Conservation (phyloP, 1,139 yeast genomes). For the Schwanniomyces etchellsii region DNA sequence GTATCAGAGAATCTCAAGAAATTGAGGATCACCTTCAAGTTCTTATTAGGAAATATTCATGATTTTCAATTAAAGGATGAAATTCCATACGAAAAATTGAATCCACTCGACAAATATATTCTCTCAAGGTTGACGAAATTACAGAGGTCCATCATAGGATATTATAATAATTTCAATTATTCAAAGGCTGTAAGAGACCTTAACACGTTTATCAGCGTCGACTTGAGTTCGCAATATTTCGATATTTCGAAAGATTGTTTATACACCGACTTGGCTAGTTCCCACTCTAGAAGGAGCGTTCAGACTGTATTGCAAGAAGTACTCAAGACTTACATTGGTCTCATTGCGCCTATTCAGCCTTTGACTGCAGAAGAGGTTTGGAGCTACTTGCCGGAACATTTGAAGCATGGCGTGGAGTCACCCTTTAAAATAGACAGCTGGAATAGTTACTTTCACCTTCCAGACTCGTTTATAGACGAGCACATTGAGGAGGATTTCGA, state of each 20-base stretch:
- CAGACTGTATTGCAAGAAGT: slow-evolving; percentile 68
- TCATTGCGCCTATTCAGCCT: slow-evolving; percentile 81
- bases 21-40: slow-evolving; percentile 74
- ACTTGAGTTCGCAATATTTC: slow-evolving; percentile 78
- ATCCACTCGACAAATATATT: slow-evolving; percentile 60
- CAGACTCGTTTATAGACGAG: slow-evolving; percentile 17
- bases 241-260: slow-evolving; percentile 81
- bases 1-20: slow-evolving; percentile 80
- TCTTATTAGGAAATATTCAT: slow-evolving; percentile 69
- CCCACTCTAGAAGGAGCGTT: slow-evolving; percentile 54
- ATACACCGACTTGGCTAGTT: slow-evolving; percentile 56
- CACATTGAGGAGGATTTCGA: slow-evolving; percentile 35
- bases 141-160: slow-evolving; percentile 31
- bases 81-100: slow-evolving; percentile 32
- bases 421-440: slow-evolving; percentile 50
- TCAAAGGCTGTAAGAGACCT: slow-evolving; percentile 59
- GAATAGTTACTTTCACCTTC: slow-evolving; percentile 24
- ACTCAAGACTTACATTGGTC: slow-evolving; percentile 54
- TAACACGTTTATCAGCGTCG: slow-evolving; percentile 68
- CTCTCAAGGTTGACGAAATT: slow-evolving; percentile 52
- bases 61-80: slow-evolving; percentile 17
- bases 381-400: slow-evolving; percentile 43
- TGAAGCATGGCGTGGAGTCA: slow-evolving; percentile 30
- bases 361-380: slow-evolving; percentile 83
- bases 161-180: slow-evolving; percentile 58